Evolutionary conservation across 106 monocot species (phyloP), one percentile per base, ranked within the genome.

Genomic region (Dioscorea zingiberensis): DNA sequence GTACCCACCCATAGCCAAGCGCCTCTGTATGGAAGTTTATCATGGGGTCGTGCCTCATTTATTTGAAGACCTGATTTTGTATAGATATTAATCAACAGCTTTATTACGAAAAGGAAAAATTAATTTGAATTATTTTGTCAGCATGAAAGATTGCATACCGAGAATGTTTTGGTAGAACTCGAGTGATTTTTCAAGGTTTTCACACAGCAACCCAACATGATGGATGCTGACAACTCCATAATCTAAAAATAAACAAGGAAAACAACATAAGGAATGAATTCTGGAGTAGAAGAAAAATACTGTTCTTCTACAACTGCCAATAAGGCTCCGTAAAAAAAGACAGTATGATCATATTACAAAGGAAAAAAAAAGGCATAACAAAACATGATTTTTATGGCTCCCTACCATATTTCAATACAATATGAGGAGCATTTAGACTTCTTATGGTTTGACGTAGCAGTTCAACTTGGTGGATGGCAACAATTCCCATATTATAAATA

Each of bases 1-100:
- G 83, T 74, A 66, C 97, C 91, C 21, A 97, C 88, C 97, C 91
- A 97, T 17, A 97, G 60, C 97, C 97, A 97, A 72, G 91, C 92
- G 44, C 97, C 97, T 80, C 92, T 81, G n/a, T 92, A 97, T 5
- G 97, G 97, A 71, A 97, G 87, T 69, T 97, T 97, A 44, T 88
- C 84, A 69, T 85, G 71, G 15, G 97, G 91, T 77, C 97, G 85
- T 57, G 85, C 88, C 61, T 86, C 85, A 78, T 97, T 97, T 66
- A 97, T 80, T 83, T 88, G 64, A 62, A 97, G 88, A 62, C 97
- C 97, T 97, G 58, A 64, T 63, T 54, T 44, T 21, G 55, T 15
- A 48, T 21, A 14, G 19, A 59, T 21, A 29, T 38, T 11, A 67
- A 25, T 21, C 8, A 78, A 58, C 58, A 22, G 29, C 25, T 38